Conservation (phyloP, 139 green algal species). For the Chlamydomonas sp. region DNA sequence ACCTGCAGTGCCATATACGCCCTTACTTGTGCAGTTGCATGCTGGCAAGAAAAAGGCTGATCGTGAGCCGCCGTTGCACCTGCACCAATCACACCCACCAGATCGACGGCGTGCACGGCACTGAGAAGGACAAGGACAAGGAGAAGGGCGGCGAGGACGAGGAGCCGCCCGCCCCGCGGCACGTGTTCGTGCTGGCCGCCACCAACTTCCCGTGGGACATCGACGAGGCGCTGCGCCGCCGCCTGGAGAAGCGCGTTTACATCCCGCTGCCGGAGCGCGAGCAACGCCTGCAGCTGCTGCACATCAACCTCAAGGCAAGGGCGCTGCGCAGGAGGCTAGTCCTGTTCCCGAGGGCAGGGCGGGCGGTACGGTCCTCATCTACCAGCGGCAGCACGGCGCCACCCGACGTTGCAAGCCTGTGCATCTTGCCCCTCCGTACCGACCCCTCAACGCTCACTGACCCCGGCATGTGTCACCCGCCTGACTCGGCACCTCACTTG, state of each 20-base stretch:
- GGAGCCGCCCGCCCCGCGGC: conserved; percentile 42
- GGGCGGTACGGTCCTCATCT: too few relatives aligned
- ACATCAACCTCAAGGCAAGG: conserved; percentile 81
- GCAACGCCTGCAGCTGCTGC: conserved; percentile 84
- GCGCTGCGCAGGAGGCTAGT: too few relatives aligned
- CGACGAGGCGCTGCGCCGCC: conserved; percentile 88
- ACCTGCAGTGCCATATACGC: too few relatives aligned
- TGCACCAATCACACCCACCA: neutral
- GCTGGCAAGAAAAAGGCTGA: too few relatives aligned
- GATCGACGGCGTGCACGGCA: conserved; percentile 62
- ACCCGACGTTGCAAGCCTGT: too few relatives aligned
- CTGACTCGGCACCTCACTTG: too few relatives aligned
- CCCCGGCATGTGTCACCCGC: too few relatives aligned
- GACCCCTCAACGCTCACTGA: too few relatives aligned
- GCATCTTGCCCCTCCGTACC: too few relatives aligned
- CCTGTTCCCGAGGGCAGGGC: too few relatives aligned
- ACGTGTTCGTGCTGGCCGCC: conserved; percentile 95
- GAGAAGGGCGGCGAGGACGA: neutral
- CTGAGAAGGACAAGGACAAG: conserved; percentile 37
- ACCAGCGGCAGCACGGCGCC: too few relatives aligned
- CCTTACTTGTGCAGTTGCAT: too few relatives aligned
- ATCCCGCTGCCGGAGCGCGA: conserved; percentile 85
- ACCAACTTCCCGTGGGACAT: conserved; percentile 98
- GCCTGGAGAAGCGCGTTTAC: conserved; percentile 91
- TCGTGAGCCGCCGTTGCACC: neutral